phyloP scores from a whole-genome alignment of 352 stramenopile genomes.

The Globisporangium recalcitrans region DNA sequence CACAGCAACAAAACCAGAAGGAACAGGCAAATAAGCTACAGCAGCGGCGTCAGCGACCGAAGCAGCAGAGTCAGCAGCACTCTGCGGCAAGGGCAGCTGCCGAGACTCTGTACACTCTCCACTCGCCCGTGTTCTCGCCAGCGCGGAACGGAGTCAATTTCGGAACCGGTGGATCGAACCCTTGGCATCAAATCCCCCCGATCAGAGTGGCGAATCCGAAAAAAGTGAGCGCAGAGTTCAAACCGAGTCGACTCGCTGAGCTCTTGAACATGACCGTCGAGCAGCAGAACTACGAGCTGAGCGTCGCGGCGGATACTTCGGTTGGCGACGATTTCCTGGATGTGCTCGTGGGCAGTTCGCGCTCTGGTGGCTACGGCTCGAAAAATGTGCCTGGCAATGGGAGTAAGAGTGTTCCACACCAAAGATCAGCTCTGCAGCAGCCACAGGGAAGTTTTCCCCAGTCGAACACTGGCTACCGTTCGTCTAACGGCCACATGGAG shows the following conservation, averaged over 20 bases:
- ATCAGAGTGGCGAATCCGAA: not conserved
- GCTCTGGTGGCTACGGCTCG: not conserved
- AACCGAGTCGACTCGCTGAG: not conserved
- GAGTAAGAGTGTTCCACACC: not conserved
- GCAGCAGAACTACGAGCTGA: constrained; percentile 10
- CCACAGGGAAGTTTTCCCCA: not conserved
- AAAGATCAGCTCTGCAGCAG: not conserved
- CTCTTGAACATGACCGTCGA: constrained; percentile 5
- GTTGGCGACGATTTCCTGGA: constrained; percentile 7
- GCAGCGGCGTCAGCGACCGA: not conserved
- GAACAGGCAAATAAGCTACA: not conserved
- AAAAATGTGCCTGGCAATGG: not conserved
- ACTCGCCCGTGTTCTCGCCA: constrained; percentile 5
- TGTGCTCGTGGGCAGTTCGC: not conserved
- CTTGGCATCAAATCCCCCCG: not conserved
- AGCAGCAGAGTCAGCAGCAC: not conserved
- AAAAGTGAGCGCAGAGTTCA: not conserved
- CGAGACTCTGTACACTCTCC: constrained; percentile 5
- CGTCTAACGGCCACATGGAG: constrained; percentile 5
- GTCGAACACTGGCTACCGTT: not conserved
- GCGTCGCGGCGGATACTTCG: not conserved
- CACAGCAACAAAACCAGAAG: not conserved
- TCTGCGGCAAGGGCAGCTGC: not conserved
- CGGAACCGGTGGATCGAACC: not conserved
- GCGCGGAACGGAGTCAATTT: not conserved